These are phyloP conservation scores for Trichoderma sp. DNA, from an alignment of 2,329 filamentous ascomycete genomes.

Conservation along the genomic window DNA sequence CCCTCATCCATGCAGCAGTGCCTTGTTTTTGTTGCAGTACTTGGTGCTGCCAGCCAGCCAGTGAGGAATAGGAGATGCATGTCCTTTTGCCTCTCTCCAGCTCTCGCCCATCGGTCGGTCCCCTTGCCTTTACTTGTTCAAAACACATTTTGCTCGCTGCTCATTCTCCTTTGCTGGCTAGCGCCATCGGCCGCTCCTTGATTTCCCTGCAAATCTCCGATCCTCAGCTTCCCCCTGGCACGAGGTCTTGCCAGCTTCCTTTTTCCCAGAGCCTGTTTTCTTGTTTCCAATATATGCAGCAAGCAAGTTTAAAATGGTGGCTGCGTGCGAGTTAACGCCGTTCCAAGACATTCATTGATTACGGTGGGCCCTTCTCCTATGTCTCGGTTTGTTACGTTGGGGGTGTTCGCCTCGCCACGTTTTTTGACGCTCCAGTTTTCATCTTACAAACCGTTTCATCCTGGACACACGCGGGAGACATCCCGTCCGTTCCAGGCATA, in stretches of 20 bases:
- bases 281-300: not conserved
- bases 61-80: not conserved
- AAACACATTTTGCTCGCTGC: not conserved
- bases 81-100: not conserved
- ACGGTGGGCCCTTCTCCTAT: not conserved
- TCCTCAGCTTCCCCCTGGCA: slow-evolving; percentile 19
- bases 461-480: not conserved
- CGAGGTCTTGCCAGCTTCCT: not conserved
- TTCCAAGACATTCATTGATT: slow-evolving; percentile 24
- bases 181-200: slow-evolving; percentile 29
- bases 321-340: not conserved
- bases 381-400: slow-evolving; percentile 21
- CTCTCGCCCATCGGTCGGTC: too few relatives aligned
- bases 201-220: slow-evolving; percentile 30
- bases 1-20: not conserved
- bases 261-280: slow-evolving; percentile 11
- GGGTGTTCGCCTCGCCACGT: not conserved
- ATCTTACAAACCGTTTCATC: slow-evolving; percentile 24
- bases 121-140: not conserved
- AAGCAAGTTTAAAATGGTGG: not conserved
- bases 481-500: not conserved
- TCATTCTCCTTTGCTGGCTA: slow-evolving; percentile 19
- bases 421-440: slow-evolving; percentile 10
- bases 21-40: not conserved
- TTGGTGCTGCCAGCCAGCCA: not conserved